These are phyloP conservation scores for Solanum bukasovii DNA, from an alignment of 257 asterid genomes.

Conservation along the genomic window DNA sequence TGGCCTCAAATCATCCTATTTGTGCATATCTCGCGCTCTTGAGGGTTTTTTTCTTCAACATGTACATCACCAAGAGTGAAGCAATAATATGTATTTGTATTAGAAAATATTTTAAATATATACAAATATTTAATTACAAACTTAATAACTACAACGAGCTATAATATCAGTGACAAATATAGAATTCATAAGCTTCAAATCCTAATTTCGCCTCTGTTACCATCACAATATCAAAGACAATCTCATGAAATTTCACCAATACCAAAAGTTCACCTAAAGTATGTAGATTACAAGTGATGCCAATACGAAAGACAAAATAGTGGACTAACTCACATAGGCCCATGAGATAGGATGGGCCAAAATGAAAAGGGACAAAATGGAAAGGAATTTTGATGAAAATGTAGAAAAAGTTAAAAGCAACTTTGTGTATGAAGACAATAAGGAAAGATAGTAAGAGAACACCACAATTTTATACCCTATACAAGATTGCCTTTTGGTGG, in stretches of 20 bases:
- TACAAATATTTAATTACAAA: neutral
- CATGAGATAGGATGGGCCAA: neutral
- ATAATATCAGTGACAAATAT: neutral
- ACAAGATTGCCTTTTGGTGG: neutral
- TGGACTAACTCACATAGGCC: neutral
- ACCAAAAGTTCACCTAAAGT: neutral
- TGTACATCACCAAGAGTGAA: neutral
- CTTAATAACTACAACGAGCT: neutral
- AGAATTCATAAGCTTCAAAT: neutral
- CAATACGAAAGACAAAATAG: neutral
- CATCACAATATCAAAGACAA: neutral
- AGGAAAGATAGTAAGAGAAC: neutral
- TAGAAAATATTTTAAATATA: neutral
- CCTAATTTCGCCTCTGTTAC: neutral
- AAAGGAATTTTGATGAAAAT: slow-evolving; percentile 10
- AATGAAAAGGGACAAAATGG: slow-evolving; percentile 1
- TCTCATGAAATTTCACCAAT: neutral
- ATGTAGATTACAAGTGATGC: neutral
- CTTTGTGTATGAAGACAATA: neutral
- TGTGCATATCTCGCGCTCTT: neutral
- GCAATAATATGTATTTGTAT: neutral
- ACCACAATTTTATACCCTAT: neutral
- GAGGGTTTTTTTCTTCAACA: neutral
- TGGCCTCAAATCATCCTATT: neutral
- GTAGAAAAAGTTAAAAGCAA: neutral